These are phyloP conservation scores for Monosporascus sp. DNA, from an alignment of 2,329 filamentous ascomycete species.

Conservation along the genomic window DNA sequence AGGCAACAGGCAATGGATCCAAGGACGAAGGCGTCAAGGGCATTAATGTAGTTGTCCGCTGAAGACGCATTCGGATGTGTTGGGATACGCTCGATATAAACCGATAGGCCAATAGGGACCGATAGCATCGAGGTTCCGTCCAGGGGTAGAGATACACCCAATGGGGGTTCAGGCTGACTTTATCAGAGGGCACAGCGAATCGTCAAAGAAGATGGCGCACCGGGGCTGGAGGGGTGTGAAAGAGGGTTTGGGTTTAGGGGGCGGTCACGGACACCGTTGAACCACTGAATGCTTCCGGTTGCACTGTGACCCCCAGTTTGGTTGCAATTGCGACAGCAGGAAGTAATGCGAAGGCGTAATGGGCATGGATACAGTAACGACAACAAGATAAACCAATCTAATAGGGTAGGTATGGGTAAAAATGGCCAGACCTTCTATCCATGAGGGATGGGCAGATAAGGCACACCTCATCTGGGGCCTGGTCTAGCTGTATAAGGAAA, in stretches of 20 bases:
- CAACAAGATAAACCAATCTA: neutral
- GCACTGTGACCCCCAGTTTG: neutral
- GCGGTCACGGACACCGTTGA: neutral
- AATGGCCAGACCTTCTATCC: too few species aligned
- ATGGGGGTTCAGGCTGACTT: constrained; percentile 1
- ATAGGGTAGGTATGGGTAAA: neutral
- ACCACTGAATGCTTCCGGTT: neutral
- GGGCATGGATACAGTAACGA: neutral
- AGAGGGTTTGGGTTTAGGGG: neutral
- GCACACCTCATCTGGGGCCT: too few species aligned
- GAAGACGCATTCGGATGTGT: neutral
- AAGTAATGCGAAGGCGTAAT: neutral
- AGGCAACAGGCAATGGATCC: neutral
- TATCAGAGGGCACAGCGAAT: neutral
- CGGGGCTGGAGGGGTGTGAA: neutral
- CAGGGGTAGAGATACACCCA: constrained; percentile 2
- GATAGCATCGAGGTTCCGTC: constrained; percentile 18
- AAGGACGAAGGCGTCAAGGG: neutral
- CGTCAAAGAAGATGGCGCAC: neutral
- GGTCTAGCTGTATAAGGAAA: too few species aligned
- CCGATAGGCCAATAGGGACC: constrained; percentile 22
- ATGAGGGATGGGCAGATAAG: too few species aligned
- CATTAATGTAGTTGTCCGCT: constrained; percentile 6
- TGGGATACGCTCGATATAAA: constrained; percentile 23
- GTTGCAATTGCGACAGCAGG: neutral